Evolutionary conservation across 805 yeast species (phyloP).

Genomic region (Metschnikowia amazonensis): DNA sequence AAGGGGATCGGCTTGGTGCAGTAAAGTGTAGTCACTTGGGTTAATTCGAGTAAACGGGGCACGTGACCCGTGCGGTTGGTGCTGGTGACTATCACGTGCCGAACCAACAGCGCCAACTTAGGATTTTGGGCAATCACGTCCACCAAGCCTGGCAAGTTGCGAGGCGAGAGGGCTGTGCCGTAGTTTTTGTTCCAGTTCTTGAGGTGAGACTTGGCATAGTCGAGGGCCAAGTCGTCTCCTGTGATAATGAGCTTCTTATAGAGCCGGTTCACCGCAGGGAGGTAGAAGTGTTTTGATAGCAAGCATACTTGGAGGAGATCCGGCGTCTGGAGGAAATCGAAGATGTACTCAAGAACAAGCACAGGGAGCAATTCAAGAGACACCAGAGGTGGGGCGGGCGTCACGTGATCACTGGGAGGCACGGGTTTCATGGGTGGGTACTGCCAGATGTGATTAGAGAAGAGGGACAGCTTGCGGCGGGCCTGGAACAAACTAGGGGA

Average conservation of each 20-base stretch:
- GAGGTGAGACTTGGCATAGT: slow-evolving; percentile 11
- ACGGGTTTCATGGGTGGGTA: slow-evolving; percentile 3
- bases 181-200: slow-evolving; percentile 20
- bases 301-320: slow-evolving; percentile 23
- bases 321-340: slow-evolving; percentile 17
- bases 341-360: slow-evolving; percentile 18
- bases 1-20: slow-evolving; percentile 2
- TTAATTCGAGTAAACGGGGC: slow-evolving; percentile 3
- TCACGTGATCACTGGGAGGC: background rate
- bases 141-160: slow-evolving; percentile 12
- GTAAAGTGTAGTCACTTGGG: slow-evolving; percentile 8
- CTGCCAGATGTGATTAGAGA: slow-evolving; percentile 13
- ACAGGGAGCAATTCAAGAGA: slow-evolving; percentile 23
- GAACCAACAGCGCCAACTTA: slow-evolving; percentile 15
- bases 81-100: slow-evolving; percentile 5
- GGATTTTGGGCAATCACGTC: slow-evolving; percentile 11
- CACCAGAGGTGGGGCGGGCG: background rate
- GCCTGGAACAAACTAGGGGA: background rate
- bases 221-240: slow-evolving; percentile 10
- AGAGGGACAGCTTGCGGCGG: slow-evolving; percentile 12
- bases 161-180: slow-evolving; percentile 15
- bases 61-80: background rate
- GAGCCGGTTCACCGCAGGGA: slow-evolving; percentile 24
- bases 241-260: slow-evolving; percentile 23
- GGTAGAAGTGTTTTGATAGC: slow-evolving; percentile 21